A percentile compares a stretch with the other conserved stretches of the same genome.
Conservation (phyloP, 1,139 yeast genomes). For the Pneumocystis wakefieldiae region DNA sequence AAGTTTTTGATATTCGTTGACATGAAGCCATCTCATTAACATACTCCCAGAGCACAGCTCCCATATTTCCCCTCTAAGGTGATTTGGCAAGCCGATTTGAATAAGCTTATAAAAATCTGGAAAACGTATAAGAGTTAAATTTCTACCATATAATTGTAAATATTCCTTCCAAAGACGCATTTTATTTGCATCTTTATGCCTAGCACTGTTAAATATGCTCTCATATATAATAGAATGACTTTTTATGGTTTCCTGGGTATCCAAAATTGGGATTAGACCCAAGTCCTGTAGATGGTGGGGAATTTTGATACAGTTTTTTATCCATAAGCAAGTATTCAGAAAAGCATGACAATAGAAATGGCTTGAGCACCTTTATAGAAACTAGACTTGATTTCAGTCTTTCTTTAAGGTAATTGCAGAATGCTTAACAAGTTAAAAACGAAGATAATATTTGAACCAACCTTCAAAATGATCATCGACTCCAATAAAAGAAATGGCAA, state of each 20-base stretch:
- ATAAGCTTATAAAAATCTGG: slow-evolving; percentile 68
- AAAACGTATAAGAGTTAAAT: slow-evolving; percentile 57
- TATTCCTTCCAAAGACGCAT: slow-evolving; percentile 90
- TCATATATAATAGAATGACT: slow-evolving; percentile 17
- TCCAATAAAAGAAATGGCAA: slow-evolving; percentile 64
- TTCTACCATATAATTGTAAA: slow-evolving; percentile 69
- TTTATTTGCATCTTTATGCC: slow-evolving; percentile 62
- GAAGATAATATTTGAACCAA: not conserved
- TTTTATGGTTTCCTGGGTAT: slow-evolving; percentile 79
- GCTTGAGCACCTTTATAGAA: slow-evolving; percentile 42
- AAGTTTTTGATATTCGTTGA: slow-evolving; percentile 42
- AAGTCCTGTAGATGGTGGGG: slow-evolving; percentile 43
- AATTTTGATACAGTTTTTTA: slow-evolving; percentile 6
- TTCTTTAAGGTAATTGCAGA: slow-evolving; percentile 52
- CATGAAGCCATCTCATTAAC: slow-evolving; percentile 51
- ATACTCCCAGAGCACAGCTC: slow-evolving; percentile 81
- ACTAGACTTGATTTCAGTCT: slow-evolving; percentile 50
- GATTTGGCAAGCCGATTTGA: slow-evolving; percentile 82
- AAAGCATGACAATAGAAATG: slow-evolving; percentile 59
- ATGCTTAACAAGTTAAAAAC: slow-evolving; percentile 20
- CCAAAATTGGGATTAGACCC: slow-evolving; percentile 53
- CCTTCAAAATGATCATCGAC: slow-evolving; percentile 63
- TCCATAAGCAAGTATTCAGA: slow-evolving; percentile 47
- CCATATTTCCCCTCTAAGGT: slow-evolving; percentile 92
- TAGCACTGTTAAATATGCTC: not conserved